Evolutionary conservation across 495 filamentous ascomycete species (phyloP), one percentile per base, ranked within the genome.

Genomic region (Daldinia decipiens): DNA sequence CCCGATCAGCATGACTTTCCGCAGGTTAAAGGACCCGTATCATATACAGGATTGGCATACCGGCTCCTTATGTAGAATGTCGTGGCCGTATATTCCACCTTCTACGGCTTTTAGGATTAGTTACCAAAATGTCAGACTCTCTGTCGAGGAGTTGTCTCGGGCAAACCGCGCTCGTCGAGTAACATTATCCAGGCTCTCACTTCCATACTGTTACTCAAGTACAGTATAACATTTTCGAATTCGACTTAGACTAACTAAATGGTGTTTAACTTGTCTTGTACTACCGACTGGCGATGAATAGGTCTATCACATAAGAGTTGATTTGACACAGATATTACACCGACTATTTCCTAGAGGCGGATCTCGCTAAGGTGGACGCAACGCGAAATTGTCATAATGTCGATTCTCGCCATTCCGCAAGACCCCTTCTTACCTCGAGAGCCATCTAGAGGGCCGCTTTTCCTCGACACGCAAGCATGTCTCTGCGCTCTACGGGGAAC

Each of bases 401-500:
- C 59, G 54, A 53, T 24, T 24, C 21, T 26, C 36, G 17, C 31
- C 12, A 3, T 72, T 31, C 65, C 74, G 29, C 79, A 79, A 56
- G 73, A 78, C 51, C 79, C 79, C 3, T 79, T 76, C 65, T 61
- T 77, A 17, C 77, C 79, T 11, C 65, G 68, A 59, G 70, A 76
- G 1, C 0, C 24, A 2, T 32, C 67, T 0, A 24, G 40, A 1
- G 79, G 80, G 3, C 81, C 80, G 58, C 59, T 65, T 43, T 83
- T 83, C 61, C 67, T 82, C 27, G 81, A 83, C 55, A 79, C 76
- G 1, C 73, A 71, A 31, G 76, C 74, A 32, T 83, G 81, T 57
- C 70, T 76, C 17, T 83, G 81, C 39, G 74, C 78, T 60, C 67
- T 82, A 32, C 74, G 60, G 47, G 66, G 56, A 21, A 60, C 36